A percentile compares a stretch with the other conserved stretches of the same genome.
These are phyloP conservation scores for Eucalyptus decipiens DNA, from an alignment of 345 rosid species.

Conservation along the genomic window DNA sequence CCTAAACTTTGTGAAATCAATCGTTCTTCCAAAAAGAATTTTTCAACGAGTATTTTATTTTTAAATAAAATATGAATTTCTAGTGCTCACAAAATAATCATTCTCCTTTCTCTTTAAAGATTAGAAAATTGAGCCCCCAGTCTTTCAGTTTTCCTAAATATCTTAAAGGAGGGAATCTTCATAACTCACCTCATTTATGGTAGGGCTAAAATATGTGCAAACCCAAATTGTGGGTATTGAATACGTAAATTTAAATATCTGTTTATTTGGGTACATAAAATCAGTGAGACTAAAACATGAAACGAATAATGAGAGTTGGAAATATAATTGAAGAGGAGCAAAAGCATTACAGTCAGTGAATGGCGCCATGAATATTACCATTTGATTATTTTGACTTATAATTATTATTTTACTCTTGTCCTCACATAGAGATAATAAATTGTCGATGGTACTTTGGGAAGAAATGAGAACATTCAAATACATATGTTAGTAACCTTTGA, in stretches of 20 bases:
- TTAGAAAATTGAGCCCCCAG: not conserved
- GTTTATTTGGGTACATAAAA: no score
- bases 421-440: not conserved
- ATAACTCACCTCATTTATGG: not conserved
- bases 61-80: not conserved
- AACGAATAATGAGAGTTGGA: no score
- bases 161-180: not conserved
- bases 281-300: not conserved
- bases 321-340: not conserved
- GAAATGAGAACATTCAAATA: not conserved
- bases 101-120: not conserved
- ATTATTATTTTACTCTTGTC: no score
- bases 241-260: no score
- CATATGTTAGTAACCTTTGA: not conserved
- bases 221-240: not conserved
- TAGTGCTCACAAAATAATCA: not conserved
- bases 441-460: not conserved
- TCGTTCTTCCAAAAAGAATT: not conserved
- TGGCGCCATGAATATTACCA: no score
- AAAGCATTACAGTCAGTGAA: accelerated
- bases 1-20: not conserved
- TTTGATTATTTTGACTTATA: not conserved
- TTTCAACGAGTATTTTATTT: not conserved
- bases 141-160: not conserved
- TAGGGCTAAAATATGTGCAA: not conserved